phyloP scores from a whole-genome alignment of 306 rosid genomes.

The Pachyrhizus erosus region DNA sequence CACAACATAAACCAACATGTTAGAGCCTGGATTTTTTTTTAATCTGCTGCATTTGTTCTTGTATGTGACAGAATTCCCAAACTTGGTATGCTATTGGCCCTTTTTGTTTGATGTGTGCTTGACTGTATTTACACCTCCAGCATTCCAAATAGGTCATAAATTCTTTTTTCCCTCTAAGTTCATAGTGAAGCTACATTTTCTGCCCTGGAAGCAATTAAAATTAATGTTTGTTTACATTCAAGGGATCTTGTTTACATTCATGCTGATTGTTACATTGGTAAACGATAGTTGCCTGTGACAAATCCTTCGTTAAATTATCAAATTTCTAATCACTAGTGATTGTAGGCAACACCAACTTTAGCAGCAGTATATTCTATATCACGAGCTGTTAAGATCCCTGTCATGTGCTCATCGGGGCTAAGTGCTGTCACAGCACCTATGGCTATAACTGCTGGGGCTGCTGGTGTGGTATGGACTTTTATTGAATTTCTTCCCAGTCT shows the following conservation, averaged over 20 bases:
- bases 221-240: neutral
- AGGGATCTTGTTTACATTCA: neutral
- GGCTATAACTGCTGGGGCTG: constrained; percentile 95
- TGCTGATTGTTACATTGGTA: neutral
- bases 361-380: constrained; percentile 94
- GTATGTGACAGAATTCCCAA: neutral
- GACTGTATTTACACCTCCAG: neutral
- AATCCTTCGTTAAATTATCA: neutral
- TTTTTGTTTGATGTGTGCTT: neutral
- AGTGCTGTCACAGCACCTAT: constrained; percentile 90
- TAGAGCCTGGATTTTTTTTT: neutral
- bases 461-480: constrained; percentile 80
- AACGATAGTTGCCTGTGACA: constrained; percentile 18
- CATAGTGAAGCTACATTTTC: neutral
- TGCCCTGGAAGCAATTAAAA: neutral
- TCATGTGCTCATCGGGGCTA: constrained; percentile 88
- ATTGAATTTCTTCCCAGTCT: neutral
- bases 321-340: constrained; percentile 20
- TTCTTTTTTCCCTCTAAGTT: neutral
- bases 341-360: constrained; percentile 87
- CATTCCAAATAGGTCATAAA: neutral
- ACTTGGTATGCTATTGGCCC: neutral
- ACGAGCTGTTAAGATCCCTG: constrained; percentile 85
- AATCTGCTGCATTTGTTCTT: neutral
- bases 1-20: neutral